Percentiles rank a stretch among this genome's conserved stretches.
phyloP scores from a whole-genome alignment of 331 rosid species.

The Prunus yedoensis region DNA sequence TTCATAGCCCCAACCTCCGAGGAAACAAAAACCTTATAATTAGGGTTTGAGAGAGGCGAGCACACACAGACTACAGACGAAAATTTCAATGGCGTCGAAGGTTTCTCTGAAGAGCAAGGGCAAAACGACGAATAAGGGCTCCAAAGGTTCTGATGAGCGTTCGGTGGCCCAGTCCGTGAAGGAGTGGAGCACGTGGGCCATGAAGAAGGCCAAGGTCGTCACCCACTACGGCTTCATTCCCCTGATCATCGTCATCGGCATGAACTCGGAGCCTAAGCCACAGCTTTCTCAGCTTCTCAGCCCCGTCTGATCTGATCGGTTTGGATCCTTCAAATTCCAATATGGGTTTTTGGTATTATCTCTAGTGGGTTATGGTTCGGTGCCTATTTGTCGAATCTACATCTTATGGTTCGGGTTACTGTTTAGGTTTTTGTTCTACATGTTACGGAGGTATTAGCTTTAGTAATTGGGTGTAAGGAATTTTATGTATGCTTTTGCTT shows the following conservation, averaged over 20 bases:
- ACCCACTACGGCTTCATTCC: slow-evolving; percentile 96
- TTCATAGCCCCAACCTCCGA: neutral
- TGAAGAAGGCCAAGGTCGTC: slow-evolving; percentile 75
- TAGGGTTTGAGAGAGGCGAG: slow-evolving; percentile 14
- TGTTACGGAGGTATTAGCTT: slow-evolving; percentile 1
- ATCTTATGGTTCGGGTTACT: neutral
- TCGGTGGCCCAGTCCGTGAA: slow-evolving; percentile 44
- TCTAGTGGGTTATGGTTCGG: slow-evolving; percentile 28
- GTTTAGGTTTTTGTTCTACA: neutral
- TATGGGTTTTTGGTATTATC: neutral
- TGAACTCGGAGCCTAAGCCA: slow-evolving; percentile 95
- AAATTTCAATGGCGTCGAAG: slow-evolving; percentile 67
- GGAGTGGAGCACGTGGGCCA: slow-evolving; percentile 80
- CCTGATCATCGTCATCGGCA: slow-evolving; percentile 75
- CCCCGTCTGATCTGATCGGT: slow-evolving; percentile 64
- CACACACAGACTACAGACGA: no score
- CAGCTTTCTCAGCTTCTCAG: slow-evolving; percentile 83
- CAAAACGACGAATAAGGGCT: slow-evolving; percentile 50
- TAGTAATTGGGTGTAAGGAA: neutral
- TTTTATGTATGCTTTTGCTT: slow-evolving; percentile 4
- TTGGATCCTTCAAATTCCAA: neutral
- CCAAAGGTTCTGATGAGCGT: slow-evolving; percentile 51
- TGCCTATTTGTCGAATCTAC: slow-evolving; percentile 35
- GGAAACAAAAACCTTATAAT: neutral
- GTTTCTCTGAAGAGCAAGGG: slow-evolving; percentile 78